Evolutionary conservation across 805 yeast genomes (phyloP).

Genomic region (Clavispora vitiphila): DNA sequence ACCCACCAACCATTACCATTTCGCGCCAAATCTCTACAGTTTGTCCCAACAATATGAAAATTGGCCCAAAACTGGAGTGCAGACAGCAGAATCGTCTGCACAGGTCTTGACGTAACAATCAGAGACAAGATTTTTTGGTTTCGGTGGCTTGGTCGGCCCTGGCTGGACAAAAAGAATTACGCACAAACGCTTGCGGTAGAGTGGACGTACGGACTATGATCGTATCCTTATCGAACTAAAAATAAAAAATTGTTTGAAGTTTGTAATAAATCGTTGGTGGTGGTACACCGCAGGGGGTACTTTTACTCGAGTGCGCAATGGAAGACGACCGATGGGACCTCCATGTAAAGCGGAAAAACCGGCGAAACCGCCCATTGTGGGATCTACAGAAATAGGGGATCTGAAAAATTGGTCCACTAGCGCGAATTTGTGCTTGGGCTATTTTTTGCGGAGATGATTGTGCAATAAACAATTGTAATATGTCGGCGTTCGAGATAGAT

Average conservation of each 20-base stretch:
- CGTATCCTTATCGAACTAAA: too few species aligned
- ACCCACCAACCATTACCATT: background rate
- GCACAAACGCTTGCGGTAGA: too few species aligned
- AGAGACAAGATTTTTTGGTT: background rate
- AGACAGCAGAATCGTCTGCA: slow-evolving; percentile 11
- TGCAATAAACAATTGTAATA: too few species aligned
- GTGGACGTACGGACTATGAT: too few species aligned
- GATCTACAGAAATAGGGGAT: background rate
- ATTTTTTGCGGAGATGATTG: too few species aligned
- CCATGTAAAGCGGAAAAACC: background rate
- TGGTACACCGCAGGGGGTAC: too few species aligned
- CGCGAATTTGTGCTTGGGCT: too few species aligned
- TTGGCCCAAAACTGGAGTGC: slow-evolving; percentile 16
- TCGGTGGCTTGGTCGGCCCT: background rate
- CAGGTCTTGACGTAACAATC: slow-evolving; percentile 12
- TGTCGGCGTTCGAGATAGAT: too few species aligned
- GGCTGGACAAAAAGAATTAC: background rate
- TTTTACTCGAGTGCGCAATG: background rate
- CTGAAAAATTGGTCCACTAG: too few species aligned
- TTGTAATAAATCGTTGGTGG: too few species aligned
- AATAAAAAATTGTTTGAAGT: too few species aligned
- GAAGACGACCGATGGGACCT: background rate
- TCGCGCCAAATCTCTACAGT: background rate
- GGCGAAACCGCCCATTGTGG: background rate
- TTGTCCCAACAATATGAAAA: slow-evolving; percentile 16